Conservation (phyloP, 2,329 filamentous ascomycete genomes). For the Nemania bipapillata region DNA sequence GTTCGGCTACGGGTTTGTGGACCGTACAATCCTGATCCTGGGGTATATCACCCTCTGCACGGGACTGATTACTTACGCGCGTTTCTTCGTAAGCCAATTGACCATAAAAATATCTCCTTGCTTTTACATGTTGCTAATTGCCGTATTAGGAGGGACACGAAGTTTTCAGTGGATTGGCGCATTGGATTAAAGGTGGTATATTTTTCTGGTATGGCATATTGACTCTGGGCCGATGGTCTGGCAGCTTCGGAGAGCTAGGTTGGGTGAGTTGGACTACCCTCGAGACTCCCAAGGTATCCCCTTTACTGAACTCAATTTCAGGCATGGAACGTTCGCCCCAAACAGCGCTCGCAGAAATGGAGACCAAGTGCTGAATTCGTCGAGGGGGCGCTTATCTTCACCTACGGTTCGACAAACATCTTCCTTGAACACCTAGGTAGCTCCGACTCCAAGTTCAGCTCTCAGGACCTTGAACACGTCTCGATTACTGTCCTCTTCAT, state of each 20-base stretch:
- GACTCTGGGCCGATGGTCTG: constrained; percentile 88
- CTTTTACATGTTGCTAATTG: constrained; percentile 19
- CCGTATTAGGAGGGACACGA: constrained; percentile 68
- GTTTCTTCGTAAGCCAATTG: constrained; percentile 77
- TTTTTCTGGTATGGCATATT: constrained; percentile 94
- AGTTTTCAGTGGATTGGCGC: constrained; percentile 86
- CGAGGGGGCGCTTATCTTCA: constrained; percentile 88
- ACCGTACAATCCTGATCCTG: constrained; percentile 80
- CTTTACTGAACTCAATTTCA: constrained; percentile 43
- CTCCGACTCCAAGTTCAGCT: constrained; percentile 76
- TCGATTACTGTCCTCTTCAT: constrained; percentile 95
- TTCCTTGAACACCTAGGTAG: constrained; percentile 88
- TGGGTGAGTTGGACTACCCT: constrained; percentile 67
- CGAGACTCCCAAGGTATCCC: constrained; percentile 12
- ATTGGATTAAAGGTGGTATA: constrained; percentile 93
- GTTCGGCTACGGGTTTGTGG: constrained; percentile 73
- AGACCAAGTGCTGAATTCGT: constrained; percentile 86
- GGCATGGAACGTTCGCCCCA: constrained; percentile 89
- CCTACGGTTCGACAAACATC: constrained; percentile 89
- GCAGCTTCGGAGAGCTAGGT: constrained; percentile 87
- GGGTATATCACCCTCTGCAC: constrained; percentile 78
- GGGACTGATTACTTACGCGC: constrained; percentile 80
- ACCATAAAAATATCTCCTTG: not conserved
- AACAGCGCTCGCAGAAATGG: constrained; percentile 66
- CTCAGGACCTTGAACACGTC: constrained; percentile 88